Percentiles rank a stretch among this genome's conserved stretches.
Conservation (phyloP, 2,329 filamentous ascomycete species). For the Emydomyces testavorans region DNA sequence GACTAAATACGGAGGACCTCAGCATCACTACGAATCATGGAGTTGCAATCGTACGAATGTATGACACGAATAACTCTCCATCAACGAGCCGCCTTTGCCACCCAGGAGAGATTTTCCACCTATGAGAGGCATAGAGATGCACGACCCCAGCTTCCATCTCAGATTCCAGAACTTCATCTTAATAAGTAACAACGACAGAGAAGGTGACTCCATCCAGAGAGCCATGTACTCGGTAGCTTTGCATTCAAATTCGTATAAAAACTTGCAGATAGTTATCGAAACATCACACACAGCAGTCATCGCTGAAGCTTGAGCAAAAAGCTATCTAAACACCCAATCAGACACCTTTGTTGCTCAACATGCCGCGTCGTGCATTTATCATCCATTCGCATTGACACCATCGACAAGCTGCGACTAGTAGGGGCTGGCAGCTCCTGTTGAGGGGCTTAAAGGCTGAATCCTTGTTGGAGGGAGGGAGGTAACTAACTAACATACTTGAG, state of each 20-base stretch:
- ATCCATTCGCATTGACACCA: neutral
- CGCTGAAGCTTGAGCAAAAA: neutral
- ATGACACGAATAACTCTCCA: neutral
- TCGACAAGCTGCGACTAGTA: too few relatives aligned
- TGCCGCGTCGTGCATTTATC: neutral
- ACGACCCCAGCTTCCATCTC: neutral
- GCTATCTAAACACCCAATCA: slow-evolving; percentile 1
- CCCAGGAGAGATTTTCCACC: neutral
- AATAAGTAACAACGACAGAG: neutral
- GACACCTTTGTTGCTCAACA: slow-evolving; percentile 1
- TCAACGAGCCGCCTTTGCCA: neutral
- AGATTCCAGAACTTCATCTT: neutral
- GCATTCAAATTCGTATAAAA: too few relatives aligned
- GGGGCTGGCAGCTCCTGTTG: too few relatives aligned
- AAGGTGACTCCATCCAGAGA: neutral
- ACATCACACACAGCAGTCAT: too few relatives aligned
- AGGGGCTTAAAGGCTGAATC: neutral
- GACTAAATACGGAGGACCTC: too few relatives aligned
- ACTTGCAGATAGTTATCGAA: too few relatives aligned
- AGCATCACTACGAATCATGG: neutral
- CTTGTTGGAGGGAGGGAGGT: neutral
- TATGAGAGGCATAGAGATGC: neutral
- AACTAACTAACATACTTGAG: neutral
- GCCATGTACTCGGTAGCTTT: neutral
- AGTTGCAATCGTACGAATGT: neutral